These are phyloP conservation scores for Hondaea fermentalgiana DNA, from an alignment of 108 stramenopile genomes.

Conservation along the genomic window DNA sequence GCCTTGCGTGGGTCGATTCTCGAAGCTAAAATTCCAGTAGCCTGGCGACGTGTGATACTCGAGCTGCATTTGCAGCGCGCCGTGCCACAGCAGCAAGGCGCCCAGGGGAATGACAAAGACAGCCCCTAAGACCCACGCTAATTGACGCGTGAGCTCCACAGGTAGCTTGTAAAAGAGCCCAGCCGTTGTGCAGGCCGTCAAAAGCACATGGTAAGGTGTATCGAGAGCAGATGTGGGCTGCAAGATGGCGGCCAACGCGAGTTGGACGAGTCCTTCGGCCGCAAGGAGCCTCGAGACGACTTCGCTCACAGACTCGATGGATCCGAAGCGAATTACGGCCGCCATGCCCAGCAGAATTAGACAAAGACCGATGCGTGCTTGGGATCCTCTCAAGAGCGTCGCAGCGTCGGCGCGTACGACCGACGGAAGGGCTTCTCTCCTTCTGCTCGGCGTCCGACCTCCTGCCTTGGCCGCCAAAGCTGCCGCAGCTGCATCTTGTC, in stretches of 20 bases:
- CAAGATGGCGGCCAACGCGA: neutral
- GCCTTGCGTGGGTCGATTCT: neutral
- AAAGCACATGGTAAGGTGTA: neutral
- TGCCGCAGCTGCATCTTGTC: too few species aligned
- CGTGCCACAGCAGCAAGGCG: neutral
- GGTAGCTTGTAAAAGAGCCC: neutral
- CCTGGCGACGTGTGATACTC: neutral
- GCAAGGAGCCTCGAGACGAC: neutral
- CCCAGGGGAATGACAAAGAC: neutral
- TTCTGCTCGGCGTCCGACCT: neutral
- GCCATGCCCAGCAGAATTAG: neutral
- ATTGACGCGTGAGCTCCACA: neutral
- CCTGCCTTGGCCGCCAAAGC: too few species aligned
- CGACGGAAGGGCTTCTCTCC: neutral
- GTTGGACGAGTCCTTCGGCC: neutral
- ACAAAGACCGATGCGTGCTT: neutral
- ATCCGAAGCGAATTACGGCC: neutral
- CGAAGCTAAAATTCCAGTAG: neutral
- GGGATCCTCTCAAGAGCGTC: neutral
- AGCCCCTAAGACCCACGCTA: neutral
- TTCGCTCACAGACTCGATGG: neutral
- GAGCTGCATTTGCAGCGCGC: neutral
- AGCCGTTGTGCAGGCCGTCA: neutral
- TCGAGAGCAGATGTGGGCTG: neutral
- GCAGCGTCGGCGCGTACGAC: neutral